Evolutionary conservation across 805 yeast species (phyloP).

Genomic region (Scheffersomyces ergatensis): DNA sequence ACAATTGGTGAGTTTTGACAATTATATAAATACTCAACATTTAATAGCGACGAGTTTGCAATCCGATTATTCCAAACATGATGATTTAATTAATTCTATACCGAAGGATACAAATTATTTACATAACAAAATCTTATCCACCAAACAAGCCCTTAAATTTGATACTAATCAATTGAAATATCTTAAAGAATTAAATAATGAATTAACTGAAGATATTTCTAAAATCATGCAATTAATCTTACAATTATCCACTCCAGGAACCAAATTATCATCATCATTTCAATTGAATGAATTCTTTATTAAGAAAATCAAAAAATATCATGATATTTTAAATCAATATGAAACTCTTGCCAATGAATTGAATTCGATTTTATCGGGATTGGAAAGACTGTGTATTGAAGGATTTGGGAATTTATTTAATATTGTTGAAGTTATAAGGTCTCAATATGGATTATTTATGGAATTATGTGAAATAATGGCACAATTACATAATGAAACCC

Average conservation of each 20-base stretch:
- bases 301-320: slow-evolving; percentile 49
- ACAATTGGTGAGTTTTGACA: slow-evolving; percentile 68
- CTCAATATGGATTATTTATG: slow-evolving; percentile 69
- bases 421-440: slow-evolving; percentile 60
- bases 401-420: slow-evolving; percentile 41
- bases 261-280: slow-evolving; percentile 51
- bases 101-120: slow-evolving; percentile 71
- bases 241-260: slow-evolving; percentile 53
- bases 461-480: slow-evolving; percentile 75
- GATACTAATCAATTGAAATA: slow-evolving; percentile 39
- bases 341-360: slow-evolving; percentile 64
- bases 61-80: slow-evolving; percentile 60
- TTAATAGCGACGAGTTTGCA: slow-evolving; percentile 67
- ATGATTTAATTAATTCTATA: slow-evolving; percentile 61
- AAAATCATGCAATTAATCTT: slow-evolving; percentile 52
- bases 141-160: slow-evolving; percentile 60
- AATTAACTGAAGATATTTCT: slow-evolving; percentile 47
- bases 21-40: slow-evolving; percentile 71
- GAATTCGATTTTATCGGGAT: slow-evolving; percentile 47
- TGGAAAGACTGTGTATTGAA: slow-evolving; percentile 35
- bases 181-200: slow-evolving; percentile 36
- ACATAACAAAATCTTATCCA: slow-evolving; percentile 57
- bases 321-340: slow-evolving; percentile 48
- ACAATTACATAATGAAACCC: slow-evolving; percentile 52
- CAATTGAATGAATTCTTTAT: slow-evolving; percentile 58